Conservation (phyloP, 345 rosid genomes). For the Atalantia buxifolia region DNA sequence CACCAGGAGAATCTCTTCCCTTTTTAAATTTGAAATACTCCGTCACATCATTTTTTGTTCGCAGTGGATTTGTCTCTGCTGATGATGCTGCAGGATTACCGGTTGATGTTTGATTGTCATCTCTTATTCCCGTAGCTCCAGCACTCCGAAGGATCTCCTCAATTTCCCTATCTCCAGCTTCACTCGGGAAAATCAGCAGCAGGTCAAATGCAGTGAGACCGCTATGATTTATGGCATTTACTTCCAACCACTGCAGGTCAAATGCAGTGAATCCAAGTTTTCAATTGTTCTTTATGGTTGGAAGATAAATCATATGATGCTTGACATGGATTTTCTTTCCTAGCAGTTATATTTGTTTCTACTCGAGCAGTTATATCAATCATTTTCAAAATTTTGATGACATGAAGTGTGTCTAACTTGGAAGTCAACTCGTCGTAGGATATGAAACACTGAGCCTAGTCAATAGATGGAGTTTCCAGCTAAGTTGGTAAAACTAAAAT, state of each 20-base stretch:
- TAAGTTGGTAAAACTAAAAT: neutral
- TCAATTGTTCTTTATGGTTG: neutral
- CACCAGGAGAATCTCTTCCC: conserved; percentile 38
- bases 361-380: neutral
- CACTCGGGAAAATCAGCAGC: conserved; percentile 47
- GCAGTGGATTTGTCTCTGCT: conserved; percentile 17
- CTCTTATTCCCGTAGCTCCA: conserved; percentile 36
- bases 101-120: neutral
- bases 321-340: neutral
- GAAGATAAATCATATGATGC: neutral
- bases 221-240: conserved; percentile 39
- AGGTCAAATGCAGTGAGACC: conserved; percentile 49
- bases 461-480: neutral
- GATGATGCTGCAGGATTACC: conserved; percentile 4
- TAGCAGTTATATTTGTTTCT: neutral
- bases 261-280: neutral
- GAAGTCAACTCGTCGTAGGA: neutral
- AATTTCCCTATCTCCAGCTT: conserved; percentile 57
- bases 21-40: conserved; percentile 59
- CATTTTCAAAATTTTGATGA: neutral
- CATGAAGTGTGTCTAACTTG: neutral
- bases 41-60: conserved; percentile 14
- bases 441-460: neutral
- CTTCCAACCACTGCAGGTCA: too few relatives aligned
- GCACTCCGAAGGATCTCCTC: conserved; percentile 32